Evolutionary conservation across 2,329 filamentous ascomycete genomes (phyloP).

Genomic region (Coniochaeta sp.): DNA sequence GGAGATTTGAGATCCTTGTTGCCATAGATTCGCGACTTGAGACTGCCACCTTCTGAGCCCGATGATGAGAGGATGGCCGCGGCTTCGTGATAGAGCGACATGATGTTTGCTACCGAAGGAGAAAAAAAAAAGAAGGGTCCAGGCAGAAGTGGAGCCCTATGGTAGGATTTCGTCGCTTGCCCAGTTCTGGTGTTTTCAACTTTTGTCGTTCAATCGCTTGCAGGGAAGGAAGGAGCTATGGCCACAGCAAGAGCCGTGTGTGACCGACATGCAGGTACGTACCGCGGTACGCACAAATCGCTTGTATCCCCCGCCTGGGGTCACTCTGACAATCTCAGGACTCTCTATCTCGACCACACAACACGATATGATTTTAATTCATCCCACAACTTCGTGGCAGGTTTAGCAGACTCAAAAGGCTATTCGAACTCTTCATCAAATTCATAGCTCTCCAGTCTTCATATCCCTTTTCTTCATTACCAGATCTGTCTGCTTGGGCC

Average conservation of each 20-base stretch:
- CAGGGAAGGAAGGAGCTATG: background rate
- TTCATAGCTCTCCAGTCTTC: no score
- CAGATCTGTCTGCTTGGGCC: no score
- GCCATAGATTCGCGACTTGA: slow-evolving; percentile 79
- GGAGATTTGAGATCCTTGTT: slow-evolving; percentile 69
- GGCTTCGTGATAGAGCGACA: slow-evolving; percentile 95
- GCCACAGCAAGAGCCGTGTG: background rate
- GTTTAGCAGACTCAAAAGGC: no score
- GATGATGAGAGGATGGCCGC: slow-evolving; percentile 63
- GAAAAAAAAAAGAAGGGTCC: background rate
- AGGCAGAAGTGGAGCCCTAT: background rate
- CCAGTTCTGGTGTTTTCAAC: no score
- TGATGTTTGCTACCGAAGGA: slow-evolving; percentile 28
- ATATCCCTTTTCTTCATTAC: no score
- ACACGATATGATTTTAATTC: no score
- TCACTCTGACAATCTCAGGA: no score
- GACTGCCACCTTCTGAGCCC: slow-evolving; percentile 64
- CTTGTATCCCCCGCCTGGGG: no score
- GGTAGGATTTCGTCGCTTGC: background rate
- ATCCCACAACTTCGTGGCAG: no score
- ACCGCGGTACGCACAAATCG: no score
- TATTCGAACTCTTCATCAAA: no score
- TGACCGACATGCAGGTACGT: background rate
- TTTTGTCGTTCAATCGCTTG: background rate
- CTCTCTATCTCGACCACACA: no score